These are phyloP conservation scores for Monosporozyma yasuniensis DNA, from an alignment of 805 yeast genomes.

Conservation along the genomic window DNA sequence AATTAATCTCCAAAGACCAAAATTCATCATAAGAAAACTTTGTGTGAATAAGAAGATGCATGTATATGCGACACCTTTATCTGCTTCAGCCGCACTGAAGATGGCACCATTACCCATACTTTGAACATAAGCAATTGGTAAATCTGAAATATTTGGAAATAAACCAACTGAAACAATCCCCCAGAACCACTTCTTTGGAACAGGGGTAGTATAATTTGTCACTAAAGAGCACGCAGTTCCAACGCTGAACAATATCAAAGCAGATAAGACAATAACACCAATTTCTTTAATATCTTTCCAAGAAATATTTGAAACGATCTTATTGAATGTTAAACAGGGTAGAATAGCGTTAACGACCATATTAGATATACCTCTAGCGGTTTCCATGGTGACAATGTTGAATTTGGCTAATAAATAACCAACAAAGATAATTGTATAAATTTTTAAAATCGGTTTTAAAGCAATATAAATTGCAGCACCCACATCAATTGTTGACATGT, in stretches of 20 bases:
- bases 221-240: slow-evolving; percentile 39
- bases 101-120: slow-evolving; percentile 55
- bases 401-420: slow-evolving; percentile 58
- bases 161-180: slow-evolving; percentile 65
- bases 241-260: slow-evolving; percentile 35
- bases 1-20: slow-evolving; percentile 64
- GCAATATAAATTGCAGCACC: slow-evolving; percentile 70
- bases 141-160: slow-evolving; percentile 71
- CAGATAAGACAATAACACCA: slow-evolving; percentile 52
- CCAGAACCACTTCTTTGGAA: slow-evolving; percentile 69
- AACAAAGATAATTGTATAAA: slow-evolving; percentile 57
- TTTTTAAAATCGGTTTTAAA: slow-evolving; percentile 79
- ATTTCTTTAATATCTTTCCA: slow-evolving; percentile 60
- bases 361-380: slow-evolving; percentile 61
- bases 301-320: slow-evolving; percentile 56
- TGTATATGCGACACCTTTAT: slow-evolving; percentile 70
- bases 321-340: slow-evolving; percentile 70
- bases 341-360: slow-evolving; percentile 58
- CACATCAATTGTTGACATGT: slow-evolving; percentile 20
- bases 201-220: slow-evolving; percentile 41
- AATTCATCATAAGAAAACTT: slow-evolving; percentile 58
- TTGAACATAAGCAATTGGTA: slow-evolving; percentile 77
- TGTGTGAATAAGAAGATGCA: slow-evolving; percentile 64
- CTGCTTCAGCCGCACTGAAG: slow-evolving; percentile 47
- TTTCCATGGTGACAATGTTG: slow-evolving; percentile 56